These are phyloP conservation scores for Candida arabinofermentans DNA, from an alignment of 805 yeast genomes.

Conservation along the genomic window DNA sequence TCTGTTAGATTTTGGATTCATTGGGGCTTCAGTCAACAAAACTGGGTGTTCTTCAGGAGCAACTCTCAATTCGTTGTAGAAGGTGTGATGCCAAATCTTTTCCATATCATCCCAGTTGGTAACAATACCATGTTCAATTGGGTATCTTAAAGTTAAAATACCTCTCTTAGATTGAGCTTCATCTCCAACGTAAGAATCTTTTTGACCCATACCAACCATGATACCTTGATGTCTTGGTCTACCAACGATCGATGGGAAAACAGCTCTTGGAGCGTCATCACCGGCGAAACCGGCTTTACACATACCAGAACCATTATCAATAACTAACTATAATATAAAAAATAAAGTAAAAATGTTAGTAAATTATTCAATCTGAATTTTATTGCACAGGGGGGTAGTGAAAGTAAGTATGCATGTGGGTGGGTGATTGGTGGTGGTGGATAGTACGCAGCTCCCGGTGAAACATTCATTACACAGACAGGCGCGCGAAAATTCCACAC, in stretches of 20 bases:
- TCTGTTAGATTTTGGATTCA: conserved; percentile 99
- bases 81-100: conserved; percentile 99
- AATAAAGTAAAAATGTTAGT: conserved; percentile 14
- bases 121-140: conserved; percentile 99
- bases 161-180: conserved; percentile 99
- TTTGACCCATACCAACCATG: conserved; percentile 99
- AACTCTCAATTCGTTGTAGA: conserved; percentile 99
- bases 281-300: conserved; percentile 99
- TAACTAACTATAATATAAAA: conserved; percentile 52
- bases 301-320: conserved; percentile 99
- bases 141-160: conserved; percentile 97
- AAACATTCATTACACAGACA: neutral
- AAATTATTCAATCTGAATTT: too few species aligned
- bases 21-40: conserved; percentile 98
- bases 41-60: conserved; percentile 99
- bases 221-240: conserved; percentile 99
- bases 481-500: conserved; percentile 12
- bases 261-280: conserved; percentile 99
- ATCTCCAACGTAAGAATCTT: conserved; percentile 99
- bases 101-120: conserved; percentile 99
- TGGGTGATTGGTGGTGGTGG: too few species aligned
- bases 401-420: too few species aligned
- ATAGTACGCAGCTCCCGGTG: conserved; percentile 1
- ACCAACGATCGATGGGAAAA: conserved; percentile 99
- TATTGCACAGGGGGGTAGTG: too few species aligned